Base-by-base conservation (phyloP, 2,329 filamentous ascomycete species). In the Fusarium sp. region DNA sequence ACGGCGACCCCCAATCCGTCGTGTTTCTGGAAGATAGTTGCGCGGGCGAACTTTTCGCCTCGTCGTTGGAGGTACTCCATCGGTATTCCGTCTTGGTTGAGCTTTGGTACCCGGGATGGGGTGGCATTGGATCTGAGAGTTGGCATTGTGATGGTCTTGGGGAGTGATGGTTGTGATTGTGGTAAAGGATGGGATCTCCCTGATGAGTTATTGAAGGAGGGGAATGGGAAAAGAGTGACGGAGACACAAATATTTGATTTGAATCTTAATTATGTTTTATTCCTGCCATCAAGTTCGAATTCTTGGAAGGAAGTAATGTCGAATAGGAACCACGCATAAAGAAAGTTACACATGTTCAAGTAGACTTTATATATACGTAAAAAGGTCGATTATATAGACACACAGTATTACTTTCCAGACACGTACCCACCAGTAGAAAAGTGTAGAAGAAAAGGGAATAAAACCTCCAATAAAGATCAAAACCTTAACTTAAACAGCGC, bases 401-500 rank as follows among this genome's bases (percentile, higher is more conserved):
- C 13, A 32, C 42, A 29, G 14, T 34, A 46, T 22, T 40, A 63
- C 9, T 20, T 20, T 20, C 20, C 20, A 20, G 20, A 20, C n/a
- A 4, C 18, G 32, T 30, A 18, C 11, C 14, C 18, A 6, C 9
- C 18, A 12, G 11, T 18, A n/a, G 10, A 6, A 20, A n/a, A 14
- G 12, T 27, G 8, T 14, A 10, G 12, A n/a, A 27, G 12, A 24
- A 22, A 41, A 34, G 18, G 11, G 14, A 46, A 45, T 13, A 34
- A 32, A 25, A 8, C 29, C 16, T 20, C n/a, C 22, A 13, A 14
- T 27, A 34, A 30, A 49, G 10, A 44, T 37, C 27, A 13, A 25
- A 41, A 27, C 22, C 11, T n/a, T n/a, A 16, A 24, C 24, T 69
- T 32, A 73, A 46, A 67, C 71, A 48, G 51, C 49, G 30, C 57